These are phyloP conservation scores for Drosera capensis DNA, from an alignment of 148 eudicot genomes.

Conservation along the genomic window DNA sequence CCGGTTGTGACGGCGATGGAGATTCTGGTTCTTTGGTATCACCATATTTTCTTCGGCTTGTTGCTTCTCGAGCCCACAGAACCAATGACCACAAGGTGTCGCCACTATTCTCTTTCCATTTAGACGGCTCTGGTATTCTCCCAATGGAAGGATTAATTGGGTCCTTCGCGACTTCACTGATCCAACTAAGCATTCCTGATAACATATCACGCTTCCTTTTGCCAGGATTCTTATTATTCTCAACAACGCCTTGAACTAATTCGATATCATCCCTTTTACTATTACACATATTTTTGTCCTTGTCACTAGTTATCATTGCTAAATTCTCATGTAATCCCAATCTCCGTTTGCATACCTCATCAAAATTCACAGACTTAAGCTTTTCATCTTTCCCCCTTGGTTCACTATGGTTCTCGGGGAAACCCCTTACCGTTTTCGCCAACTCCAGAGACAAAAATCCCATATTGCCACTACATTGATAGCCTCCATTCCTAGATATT, in stretches of 20 bases:
- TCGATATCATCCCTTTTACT: conserved; percentile 4
- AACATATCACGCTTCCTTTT: conserved; percentile 50
- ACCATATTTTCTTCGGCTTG: conserved; percentile 17
- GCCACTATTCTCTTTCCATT: conserved; percentile 19
- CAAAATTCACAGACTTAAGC: conserved; percentile 4
- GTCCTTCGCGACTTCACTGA: conserved; percentile 35
- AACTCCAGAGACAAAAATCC: conserved; percentile 39
- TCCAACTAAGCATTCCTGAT: conserved; percentile 51
- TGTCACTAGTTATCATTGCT: conserved; percentile 12
- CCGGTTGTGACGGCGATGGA: too few relatives aligned
- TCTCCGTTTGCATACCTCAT: conserved; percentile 8
- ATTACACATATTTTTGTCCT: conserved; percentile 14
- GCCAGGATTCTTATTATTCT: conserved; percentile 14
- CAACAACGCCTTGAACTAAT: conserved; percentile 6
- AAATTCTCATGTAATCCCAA: conserved; percentile 6
- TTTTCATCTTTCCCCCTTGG: conserved; percentile 8
- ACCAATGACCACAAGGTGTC: conserved; percentile 26
- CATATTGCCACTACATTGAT: conserved; percentile 33
- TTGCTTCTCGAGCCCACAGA: conserved; percentile 44
- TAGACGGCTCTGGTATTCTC: conserved; percentile 17
- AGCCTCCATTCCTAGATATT: conserved; percentile 19
- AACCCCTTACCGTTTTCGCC: conserved; percentile 26
- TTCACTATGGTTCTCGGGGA: conserved; percentile 6
- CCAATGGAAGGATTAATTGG: conserved; percentile 32
- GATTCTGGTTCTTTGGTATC: conserved; percentile 17